Base-by-base conservation (phyloP, 768 basidiomycete species). In the Collybia sordida region DNA sequence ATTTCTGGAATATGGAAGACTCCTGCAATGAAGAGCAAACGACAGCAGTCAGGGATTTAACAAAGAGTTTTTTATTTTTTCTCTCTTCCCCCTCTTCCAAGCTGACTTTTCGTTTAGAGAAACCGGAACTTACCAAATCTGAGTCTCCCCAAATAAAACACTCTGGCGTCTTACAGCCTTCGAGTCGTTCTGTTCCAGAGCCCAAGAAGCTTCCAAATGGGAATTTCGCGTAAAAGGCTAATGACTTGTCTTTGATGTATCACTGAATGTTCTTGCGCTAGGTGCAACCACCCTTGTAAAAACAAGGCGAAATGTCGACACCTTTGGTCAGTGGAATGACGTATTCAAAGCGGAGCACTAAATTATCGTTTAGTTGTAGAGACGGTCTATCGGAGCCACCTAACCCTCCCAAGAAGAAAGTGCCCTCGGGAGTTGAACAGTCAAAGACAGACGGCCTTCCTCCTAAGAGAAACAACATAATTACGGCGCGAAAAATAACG, bases 251-350 rank as follows among this genome's bases (percentile, higher is more conserved):
- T 47, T 4, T 19, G 43, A 8, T 6, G 27, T 34, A 46, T 42
- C 17, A 38, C 37, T 41, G 14, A 56, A n/a, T 21, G 15, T 46
- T 24, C 18, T 22, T 48, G n/a, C 24, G 53, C 50, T 34, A 90
- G 89, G 43, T 93, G 91, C 60, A 88, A 88, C 56, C 91, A 93
- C 57, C 45, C 76, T 18, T 93, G 91, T 74, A 89, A 86, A 62
- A 82, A 90, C 59, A 93, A 91, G 65, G 67, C 71, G 3, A 75
- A 71, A 37, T 93, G 91, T 61, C 79, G 85, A 21, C 91, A 93
- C 70, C 62, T 84, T 28, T 93, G 91, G 91, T 90, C 55, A 54
- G 72, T 52, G 6, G 17, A 27, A 7, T 21, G 41, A 31, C 22
- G 19, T 22, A 47, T 61, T 17, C 45, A 36, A 45, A 42, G 22